Percentiles rank a stretch among this genome's conserved stretches.
Evolutionary conservation across 2,329 filamentous ascomycete species (phyloP).

Genomic region (Orbilia javanica): DNA sequence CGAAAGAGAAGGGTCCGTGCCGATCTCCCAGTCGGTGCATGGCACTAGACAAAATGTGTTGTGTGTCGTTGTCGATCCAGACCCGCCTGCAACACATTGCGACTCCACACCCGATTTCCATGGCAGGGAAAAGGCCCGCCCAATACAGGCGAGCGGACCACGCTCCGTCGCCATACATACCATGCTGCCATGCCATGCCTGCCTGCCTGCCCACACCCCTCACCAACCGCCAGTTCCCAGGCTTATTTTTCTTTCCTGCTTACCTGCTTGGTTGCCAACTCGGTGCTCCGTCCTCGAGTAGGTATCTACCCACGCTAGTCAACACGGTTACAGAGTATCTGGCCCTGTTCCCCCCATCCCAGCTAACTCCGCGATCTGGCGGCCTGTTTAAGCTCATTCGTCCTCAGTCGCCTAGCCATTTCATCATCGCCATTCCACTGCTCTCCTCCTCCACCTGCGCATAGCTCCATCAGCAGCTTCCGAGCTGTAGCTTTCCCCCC

Average conservation of each 20-base stretch:
- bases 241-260: no score
- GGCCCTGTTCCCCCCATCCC: neutral
- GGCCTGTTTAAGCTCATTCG: slow-evolving; percentile 1
- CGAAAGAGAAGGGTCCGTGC: slow-evolving; percentile 12
- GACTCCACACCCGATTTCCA: slow-evolving; percentile 22
- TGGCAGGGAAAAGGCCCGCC: slow-evolving; percentile 3
- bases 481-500: slow-evolving; percentile 28
- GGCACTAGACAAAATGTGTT: slow-evolving; percentile 7
- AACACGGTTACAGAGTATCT: slow-evolving; percentile 11
- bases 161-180: slow-evolving; percentile 21
- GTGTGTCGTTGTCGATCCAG: slow-evolving; percentile 25
- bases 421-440: slow-evolving; percentile 11
- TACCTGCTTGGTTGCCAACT: no score
- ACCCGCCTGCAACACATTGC: neutral
- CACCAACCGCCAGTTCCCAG: neutral
- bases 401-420: neutral
- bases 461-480: neutral
- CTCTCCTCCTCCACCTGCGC: neutral
- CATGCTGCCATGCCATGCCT: neutral
- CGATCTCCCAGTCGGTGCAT: slow-evolving; percentile 17
- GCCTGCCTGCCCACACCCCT: neutral
- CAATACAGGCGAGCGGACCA: slow-evolving; percentile 5
- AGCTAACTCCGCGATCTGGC: slow-evolving; percentile 37
- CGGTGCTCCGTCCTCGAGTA: neutral
- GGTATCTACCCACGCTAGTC: neutral